These are phyloP conservation scores for Jatropha curcas DNA, from an alignment of 345 rosid species.

Conservation along the genomic window DNA sequence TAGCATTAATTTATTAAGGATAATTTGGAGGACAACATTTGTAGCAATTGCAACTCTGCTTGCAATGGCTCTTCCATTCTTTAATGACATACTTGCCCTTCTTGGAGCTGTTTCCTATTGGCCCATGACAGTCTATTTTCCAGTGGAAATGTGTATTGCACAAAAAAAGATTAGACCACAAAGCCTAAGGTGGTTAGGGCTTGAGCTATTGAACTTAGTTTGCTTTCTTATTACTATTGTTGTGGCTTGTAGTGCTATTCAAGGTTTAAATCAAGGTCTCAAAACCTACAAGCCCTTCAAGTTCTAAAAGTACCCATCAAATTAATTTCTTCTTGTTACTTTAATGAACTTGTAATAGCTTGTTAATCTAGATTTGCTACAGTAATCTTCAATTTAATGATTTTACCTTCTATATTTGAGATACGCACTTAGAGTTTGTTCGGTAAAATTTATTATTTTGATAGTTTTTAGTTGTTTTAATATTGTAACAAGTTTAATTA, in stretches of 20 bases:
- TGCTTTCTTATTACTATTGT: slow-evolving; percentile 25
- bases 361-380: too few species aligned
- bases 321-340: too few species aligned
- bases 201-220: slow-evolving; percentile 17
- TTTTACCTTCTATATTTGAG: too few species aligned
- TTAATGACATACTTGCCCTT: slow-evolving; percentile 30
- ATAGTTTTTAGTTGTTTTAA: too few species aligned
- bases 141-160: slow-evolving; percentile 31
- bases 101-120: slow-evolving; percentile 28
- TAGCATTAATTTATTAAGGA: slow-evolving; percentile 15
- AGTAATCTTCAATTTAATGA: too few species aligned
- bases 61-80: slow-evolving; percentile 34
- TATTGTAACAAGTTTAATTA: too few species aligned
- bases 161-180: slow-evolving; percentile 16
- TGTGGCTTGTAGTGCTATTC: slow-evolving; percentile 25
- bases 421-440: too few species aligned
- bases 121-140: slow-evolving; percentile 35
- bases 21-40: slow-evolving; percentile 29
- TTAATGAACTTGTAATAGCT: too few species aligned
- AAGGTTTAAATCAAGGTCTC: slow-evolving; percentile 19
- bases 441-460: too few species aligned
- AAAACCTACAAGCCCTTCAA: slow-evolving; percentile 14
- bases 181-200: slow-evolving; percentile 13
- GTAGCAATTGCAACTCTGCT: slow-evolving; percentile 18
- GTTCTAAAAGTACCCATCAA: not conserved